phyloP scores from a whole-genome alignment of 441 rosid genomes.

The Adansonia grandidieri region DNA sequence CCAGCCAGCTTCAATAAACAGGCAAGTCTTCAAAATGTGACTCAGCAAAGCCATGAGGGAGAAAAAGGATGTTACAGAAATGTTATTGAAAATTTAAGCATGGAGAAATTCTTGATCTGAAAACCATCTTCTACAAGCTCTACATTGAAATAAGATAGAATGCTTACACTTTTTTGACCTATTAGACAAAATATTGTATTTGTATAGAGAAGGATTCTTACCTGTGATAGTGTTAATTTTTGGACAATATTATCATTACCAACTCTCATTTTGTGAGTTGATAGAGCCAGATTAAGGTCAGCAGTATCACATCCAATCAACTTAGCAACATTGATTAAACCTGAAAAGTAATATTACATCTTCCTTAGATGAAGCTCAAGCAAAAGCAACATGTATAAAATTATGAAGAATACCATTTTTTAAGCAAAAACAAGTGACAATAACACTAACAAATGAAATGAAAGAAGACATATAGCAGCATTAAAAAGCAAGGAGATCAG shows the following conservation, averaged over 20 bases:
- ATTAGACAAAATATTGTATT: neutral
- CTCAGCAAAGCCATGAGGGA: neutral
- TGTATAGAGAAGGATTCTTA: slow-evolving; percentile 33
- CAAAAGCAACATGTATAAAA: slow-evolving; percentile 15
- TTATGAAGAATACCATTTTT: neutral
- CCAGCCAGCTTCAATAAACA: slow-evolving; percentile 16
- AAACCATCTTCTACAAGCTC: neutral
- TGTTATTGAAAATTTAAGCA: slow-evolving; percentile 1
- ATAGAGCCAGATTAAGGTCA: slow-evolving; percentile 76
- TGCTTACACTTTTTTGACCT: neutral
- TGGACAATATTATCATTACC: slow-evolving; percentile 92
- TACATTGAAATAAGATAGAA: slow-evolving; percentile 4
- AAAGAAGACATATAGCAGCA: neutral
- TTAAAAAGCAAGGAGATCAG: neutral
- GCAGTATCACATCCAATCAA: slow-evolving; percentile 77
- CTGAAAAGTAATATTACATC: slow-evolving; percentile 47
- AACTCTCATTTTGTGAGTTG: slow-evolving; percentile 95
- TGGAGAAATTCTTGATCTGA: slow-evolving; percentile 13
- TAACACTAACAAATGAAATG: neutral
- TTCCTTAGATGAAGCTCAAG: slow-evolving; percentile 4
- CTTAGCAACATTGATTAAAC: slow-evolving; percentile 73
- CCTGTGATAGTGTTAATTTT: slow-evolving; percentile 89
- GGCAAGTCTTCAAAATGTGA: neutral
- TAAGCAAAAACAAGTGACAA: slow-evolving; percentile 10
- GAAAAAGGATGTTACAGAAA: neutral